Percentiles rank a stretch among this genome's conserved stretches.
These are phyloP conservation scores for Lentinula boryana DNA, from an alignment of 768 basidiomycete species.

Conservation along the genomic window DNA sequence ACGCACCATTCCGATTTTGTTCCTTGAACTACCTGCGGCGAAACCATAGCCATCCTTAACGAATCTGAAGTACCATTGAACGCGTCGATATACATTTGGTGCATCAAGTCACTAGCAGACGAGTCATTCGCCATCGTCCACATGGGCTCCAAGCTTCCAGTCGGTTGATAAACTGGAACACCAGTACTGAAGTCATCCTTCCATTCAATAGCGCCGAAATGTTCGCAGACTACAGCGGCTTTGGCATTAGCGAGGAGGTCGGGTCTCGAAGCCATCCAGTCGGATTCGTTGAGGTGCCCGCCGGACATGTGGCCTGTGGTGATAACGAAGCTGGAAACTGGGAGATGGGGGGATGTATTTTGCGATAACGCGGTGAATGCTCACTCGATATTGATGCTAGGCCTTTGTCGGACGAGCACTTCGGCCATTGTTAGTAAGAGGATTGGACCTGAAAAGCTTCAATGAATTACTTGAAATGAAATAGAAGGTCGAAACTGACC, in stretches of 20 bases:
- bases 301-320: constrained; percentile 25
- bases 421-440: constrained; percentile 24
- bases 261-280: constrained; percentile 21
- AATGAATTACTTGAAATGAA: neutral
- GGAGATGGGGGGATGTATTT: neutral
- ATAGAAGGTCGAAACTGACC: constrained; percentile 9
- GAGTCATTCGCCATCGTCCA: constrained; percentile 27
- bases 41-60: constrained; percentile 23
- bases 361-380: neutral
- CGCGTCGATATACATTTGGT: constrained; percentile 19
- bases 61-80: constrained; percentile 19
- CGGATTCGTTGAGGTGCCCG: constrained; percentile 19
- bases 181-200: constrained; percentile 19
- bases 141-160: constrained; percentile 23
- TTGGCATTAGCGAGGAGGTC: constrained; percentile 19
- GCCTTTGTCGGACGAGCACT: constrained; percentile 19
- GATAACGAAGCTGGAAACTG: constrained; percentile 18
- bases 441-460: constrained; percentile 17
- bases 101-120: constrained; percentile 15
- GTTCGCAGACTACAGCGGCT: constrained; percentile 24
- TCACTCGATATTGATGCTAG: constrained; percentile 22
- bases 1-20: constrained; percentile 15
- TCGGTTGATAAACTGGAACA: constrained; percentile 18
- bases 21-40: constrained; percentile 19
- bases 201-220: constrained; percentile 25